Conservation (phyloP, 257 asterid species). For the Solanum rostratum region DNA sequence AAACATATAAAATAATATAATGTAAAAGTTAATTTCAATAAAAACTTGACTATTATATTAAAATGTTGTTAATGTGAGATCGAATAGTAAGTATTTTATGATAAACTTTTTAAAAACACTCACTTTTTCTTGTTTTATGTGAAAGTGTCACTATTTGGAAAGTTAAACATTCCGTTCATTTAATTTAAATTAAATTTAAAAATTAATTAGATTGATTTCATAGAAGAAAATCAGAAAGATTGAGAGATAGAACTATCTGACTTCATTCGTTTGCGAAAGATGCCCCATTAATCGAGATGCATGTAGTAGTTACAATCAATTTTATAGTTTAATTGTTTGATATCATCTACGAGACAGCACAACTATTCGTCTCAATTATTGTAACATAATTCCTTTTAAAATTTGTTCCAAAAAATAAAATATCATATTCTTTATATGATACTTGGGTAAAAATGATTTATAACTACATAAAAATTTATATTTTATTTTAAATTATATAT, state of each 20-base stretch:
- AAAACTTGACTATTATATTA: neutral
- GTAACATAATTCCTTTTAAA: neutral
- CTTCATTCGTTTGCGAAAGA: too few relatives aligned
- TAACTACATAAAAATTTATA: neutral
- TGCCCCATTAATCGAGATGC: neutral
- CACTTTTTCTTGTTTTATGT: too few relatives aligned
- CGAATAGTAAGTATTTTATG: neutral
- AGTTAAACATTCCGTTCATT: neutral
- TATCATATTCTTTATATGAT: too few relatives aligned
- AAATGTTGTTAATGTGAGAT: neutral
- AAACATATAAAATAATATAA: neutral
- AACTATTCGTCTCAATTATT: neutral
- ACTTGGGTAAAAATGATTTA: too few relatives aligned
- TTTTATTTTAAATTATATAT: too few relatives aligned
- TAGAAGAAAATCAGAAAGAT: too few relatives aligned
- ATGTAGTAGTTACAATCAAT: neutral
- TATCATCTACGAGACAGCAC: neutral
- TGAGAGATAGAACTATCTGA: too few relatives aligned
- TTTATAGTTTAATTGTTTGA: neutral
- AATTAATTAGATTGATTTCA: neutral
- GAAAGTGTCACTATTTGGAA: neutral
- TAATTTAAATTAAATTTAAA: neutral
- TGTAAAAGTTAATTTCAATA: neutral
- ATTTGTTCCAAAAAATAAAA: too few relatives aligned
- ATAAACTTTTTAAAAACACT: neutral